These are phyloP conservation scores for Botrytis porri DNA, from an alignment of 2,329 filamentous ascomycete genomes.

Conservation along the genomic window DNA sequence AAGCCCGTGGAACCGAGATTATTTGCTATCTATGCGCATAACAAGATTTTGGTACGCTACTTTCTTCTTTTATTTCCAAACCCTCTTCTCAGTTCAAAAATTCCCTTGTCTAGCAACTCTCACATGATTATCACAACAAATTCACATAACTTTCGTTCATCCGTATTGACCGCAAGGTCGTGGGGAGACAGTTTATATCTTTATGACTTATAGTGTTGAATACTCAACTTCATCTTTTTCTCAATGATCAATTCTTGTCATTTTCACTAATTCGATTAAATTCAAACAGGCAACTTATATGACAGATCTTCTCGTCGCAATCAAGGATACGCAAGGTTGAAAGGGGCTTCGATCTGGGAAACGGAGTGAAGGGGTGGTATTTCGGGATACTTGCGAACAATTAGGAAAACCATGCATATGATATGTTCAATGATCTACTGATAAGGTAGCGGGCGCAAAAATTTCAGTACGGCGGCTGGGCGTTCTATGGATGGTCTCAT, in stretches of 20 bases:
- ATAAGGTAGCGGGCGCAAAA: slow-evolving; percentile 13
- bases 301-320: slow-evolving; percentile 25
- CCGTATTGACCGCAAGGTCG: slow-evolving; percentile 85
- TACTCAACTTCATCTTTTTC: slow-evolving; percentile 22
- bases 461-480: neutral
- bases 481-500: slow-evolving; percentile 8
- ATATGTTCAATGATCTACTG: slow-evolving; percentile 4
- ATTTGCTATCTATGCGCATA: slow-evolving; percentile 69
- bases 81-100: slow-evolving; percentile 23
- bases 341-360: neutral
- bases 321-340: slow-evolving; percentile 23
- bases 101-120: slow-evolving; percentile 28
- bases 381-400: slow-evolving; percentile 2
- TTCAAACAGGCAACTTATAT: slow-evolving; percentile 23
- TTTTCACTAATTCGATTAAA: neutral
- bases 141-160: slow-evolving; percentile 99
- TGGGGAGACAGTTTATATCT: slow-evolving; percentile 67
- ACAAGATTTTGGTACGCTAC: slow-evolving; percentile 54
- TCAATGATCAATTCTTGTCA: slow-evolving; percentile 1
- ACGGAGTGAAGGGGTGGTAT: neutral
- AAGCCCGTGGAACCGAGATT: slow-evolving; percentile 61
- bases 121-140: slow-evolving; percentile 72
- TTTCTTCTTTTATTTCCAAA: neutral
- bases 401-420: neutral
- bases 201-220: slow-evolving; percentile 41